phyloP scores from a whole-genome alignment of 192 early-diverging fungal genomes.

The Neocallimastix lanati region DNA sequence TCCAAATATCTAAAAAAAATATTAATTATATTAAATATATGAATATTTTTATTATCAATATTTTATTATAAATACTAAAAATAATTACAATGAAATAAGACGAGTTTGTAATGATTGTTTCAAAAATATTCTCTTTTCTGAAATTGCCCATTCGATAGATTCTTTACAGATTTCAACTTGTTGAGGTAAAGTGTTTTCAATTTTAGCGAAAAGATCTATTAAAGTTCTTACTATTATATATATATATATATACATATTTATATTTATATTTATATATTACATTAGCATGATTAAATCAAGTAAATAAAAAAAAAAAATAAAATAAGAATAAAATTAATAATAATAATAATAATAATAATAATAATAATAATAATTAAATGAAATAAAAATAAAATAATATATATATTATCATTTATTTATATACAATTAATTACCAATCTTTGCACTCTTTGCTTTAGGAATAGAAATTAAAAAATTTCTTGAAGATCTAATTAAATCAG shows the following conservation, averaged over 20 bases:
- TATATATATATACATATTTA: constrained; percentile 43
- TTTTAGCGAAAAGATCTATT: constrained; percentile 71
- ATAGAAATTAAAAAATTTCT: constrained; percentile 60
- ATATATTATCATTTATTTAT: too few species aligned
- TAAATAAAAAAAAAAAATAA: too few species aligned
- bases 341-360: too few species aligned
- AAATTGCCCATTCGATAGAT: constrained; percentile 76
- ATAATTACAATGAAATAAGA: constrained; percentile 54
- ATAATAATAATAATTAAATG: too few species aligned
- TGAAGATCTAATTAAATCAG: constrained; percentile 61
- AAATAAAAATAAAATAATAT: too few species aligned
- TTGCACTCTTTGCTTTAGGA: constrained; percentile 92
- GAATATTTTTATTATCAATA: too few species aligned
- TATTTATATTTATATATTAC: too few species aligned
- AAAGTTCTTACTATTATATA: too few species aligned
- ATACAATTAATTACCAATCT: constrained; percentile 54
- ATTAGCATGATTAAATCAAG: too few species aligned
- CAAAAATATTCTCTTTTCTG: constrained; percentile 87
- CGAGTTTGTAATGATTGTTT: constrained; percentile 89
- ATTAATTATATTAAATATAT: too few species aligned
- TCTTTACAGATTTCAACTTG: constrained; percentile 90
- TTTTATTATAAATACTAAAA: too few species aligned
- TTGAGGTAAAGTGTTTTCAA: constrained; percentile 65
- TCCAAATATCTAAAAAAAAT: constrained; percentile 68
- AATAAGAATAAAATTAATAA: too few species aligned